Evolutionary conservation across 345 rosid species (phyloP).

Genomic region (Populus pruinosa): DNA sequence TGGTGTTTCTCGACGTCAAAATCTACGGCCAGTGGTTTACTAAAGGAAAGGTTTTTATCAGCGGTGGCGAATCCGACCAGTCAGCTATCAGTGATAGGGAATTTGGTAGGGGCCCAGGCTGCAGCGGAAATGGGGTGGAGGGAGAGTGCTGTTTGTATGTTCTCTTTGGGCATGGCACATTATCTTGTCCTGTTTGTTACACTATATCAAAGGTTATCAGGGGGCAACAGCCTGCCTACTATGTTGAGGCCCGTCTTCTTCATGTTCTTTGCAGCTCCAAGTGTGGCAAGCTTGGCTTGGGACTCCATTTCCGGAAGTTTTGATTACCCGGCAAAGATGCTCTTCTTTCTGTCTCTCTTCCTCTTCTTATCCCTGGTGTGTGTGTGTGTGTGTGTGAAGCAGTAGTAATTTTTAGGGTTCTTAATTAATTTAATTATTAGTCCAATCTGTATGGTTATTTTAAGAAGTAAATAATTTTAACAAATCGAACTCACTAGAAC

Average conservation of each 20-base stretch:
- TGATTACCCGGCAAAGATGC: slow-evolving; percentile 26
- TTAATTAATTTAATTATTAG: too few species aligned
- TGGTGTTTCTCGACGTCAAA: slow-evolving; percentile 25
- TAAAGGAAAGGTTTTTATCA: slow-evolving; percentile 30
- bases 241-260: slow-evolving; percentile 32
- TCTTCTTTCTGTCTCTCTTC: slow-evolving; percentile 31
- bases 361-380: slow-evolving; percentile 28
- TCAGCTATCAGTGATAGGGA: slow-evolving; percentile 30
- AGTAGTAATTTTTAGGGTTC: background rate
- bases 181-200: slow-evolving; percentile 32
- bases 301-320: slow-evolving; percentile 21
- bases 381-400: background rate
- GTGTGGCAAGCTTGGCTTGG: slow-evolving; percentile 34
- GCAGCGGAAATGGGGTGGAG: slow-evolving; percentile 30
- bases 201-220: slow-evolving; percentile 19
- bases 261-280: slow-evolving; percentile 29
- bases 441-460: too few species aligned
- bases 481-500: too few species aligned
- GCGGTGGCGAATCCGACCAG: slow-evolving; percentile 26
- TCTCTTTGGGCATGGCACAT: slow-evolving; percentile 28
- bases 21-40: slow-evolving; percentile 33
- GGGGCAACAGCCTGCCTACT: slow-evolving; percentile 18
- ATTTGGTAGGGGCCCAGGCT: slow-evolving; percentile 25
- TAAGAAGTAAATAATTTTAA: too few species aligned
- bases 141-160: slow-evolving; percentile 25